Evolutionary conservation across 352 stramenopile genomes (phyloP), one percentile per base, ranked within the genome.

Genomic region (Globisporangium spiculum): DNA sequence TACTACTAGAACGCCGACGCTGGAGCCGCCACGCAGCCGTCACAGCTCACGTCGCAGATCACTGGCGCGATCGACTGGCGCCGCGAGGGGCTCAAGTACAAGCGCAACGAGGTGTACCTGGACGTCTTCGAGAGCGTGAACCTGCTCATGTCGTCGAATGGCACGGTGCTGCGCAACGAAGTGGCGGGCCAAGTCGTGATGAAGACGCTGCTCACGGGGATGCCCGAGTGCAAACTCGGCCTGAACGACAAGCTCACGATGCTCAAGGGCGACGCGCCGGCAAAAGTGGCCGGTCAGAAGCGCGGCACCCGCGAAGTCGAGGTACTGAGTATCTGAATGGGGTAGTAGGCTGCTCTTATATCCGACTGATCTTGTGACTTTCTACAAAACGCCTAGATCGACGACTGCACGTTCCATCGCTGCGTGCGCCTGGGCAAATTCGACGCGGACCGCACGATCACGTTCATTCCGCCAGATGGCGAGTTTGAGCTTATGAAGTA

Each of bases 401-500:
- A 99, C 76, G 97, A 99, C 77, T 99, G 97, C 83, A 99, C 95
- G 41, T 99, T 99, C 77, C 97, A 99, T 76, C 89, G 95, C 30
- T 99, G 97, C 75, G 97, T 99, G 48, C 90, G 96, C 70, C 84
- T 99, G 14, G 96, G 97, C 73, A 98, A 98, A 74, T 99, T 99
- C 77, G 97, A 99, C 79, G 92, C 97, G 30, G 97, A 99, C 71
- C 83, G 81, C 57, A 94, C 83, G 38, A 99, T 99, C 80, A 98
- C 96, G 41, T 99, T 99, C 77, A 98, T 99, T 70, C 97, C 97
- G 7, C 97, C 97, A 0, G 97, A 99, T 80, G 97, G 97, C 54
- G 97, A 99, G 81, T 99, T 99, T 74, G 97, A 99, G 80, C 82
- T 99, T 56, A 99, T 99, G 97, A 96, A 97, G 78, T 98, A 98